Evolutionary conservation across 768 basidiomycete genomes (phyloP), one percentile per base, ranked within the genome.

Genomic region (Pulveroboletus ravenelii): DNA sequence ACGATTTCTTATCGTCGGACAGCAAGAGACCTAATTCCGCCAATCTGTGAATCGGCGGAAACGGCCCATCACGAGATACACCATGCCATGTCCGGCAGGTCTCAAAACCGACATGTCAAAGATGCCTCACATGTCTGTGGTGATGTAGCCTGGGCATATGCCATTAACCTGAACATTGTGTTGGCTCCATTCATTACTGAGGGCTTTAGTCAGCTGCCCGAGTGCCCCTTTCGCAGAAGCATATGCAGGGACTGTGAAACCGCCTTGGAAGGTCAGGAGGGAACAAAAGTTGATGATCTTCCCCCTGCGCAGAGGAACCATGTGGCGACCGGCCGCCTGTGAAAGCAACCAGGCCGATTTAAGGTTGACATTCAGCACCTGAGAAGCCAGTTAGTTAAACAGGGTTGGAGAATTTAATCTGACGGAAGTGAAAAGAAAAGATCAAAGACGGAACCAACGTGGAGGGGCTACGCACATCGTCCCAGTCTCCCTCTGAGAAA

Each of bases 141-240:
- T 78, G 60, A 94, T 85, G 68, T 93, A 93, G 30, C 91, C 92
- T 29, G 91, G 91, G 57, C 84, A 85, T 56, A 95, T 88, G 20
- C 79, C 87, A 63, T 94, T 93, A 15, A 94, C 90, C 66, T 92
- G 86, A 46, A 95, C 81, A 57, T 90, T 91, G 60, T 89, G 80
- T 61, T 78, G 77, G 53, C 88, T 87, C 93, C 93, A 96, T 67
- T 95, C 93, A 68, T 96, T 96, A 60, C 86, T 84, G 61, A 95
- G 80, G 3, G 92, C 87, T 70, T 93, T 93, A 25, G 91, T 90
- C 59, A 91, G 74, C 63, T 87, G 86, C 10, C 87, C 88, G 30
- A 91, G 74, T 17, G 89, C 90, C 49, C 91, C 91, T 66, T 94
- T 95, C 9, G 93, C 88, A 4, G 93, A 83, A 2, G 93, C 89